Evolutionary conservation across 257 asterid species (phyloP).

Genomic region (Ocimum tenuiflorum): DNA sequence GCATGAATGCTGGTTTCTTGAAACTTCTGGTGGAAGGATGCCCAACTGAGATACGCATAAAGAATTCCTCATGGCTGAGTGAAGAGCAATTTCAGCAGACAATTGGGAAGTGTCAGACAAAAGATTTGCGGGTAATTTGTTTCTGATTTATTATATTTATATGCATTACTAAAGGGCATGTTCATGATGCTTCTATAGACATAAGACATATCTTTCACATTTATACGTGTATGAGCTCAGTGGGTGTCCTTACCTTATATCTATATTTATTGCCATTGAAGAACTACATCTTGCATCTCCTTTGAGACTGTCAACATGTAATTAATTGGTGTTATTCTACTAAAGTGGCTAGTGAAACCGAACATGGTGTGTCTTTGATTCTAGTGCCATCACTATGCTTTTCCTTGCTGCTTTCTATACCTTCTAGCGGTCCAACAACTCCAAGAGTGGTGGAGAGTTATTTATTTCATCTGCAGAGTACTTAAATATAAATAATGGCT

Average conservation of each 20-base stretch:
- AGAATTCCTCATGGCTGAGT: conserved; percentile 64
- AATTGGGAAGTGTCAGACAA: conserved; percentile 34
- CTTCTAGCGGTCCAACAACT: not conserved
- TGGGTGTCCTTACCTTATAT: conserved; percentile 1
- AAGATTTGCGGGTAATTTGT: conserved; percentile 46
- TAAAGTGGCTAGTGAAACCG: not conserved
- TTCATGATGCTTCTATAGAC: conserved; percentile 1
- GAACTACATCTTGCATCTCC: not conserved
- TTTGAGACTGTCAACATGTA: not conserved
- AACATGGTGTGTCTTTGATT: not conserved
- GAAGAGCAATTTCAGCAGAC: conserved; percentile 42
- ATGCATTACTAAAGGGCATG: not conserved
- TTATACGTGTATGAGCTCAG: not conserved
- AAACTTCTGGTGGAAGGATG: conserved; percentile 49
- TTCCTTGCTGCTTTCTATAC: not conserved
- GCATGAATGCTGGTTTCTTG: conserved; percentile 37
- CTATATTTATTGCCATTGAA: not conserved
- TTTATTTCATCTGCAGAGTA: not conserved
- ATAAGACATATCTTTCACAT: not conserved
- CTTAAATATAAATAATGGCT: not conserved
- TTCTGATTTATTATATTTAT: conserved; percentile 14
- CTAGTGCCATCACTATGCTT: not conserved
- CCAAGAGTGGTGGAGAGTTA: not conserved
- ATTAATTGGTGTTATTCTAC: not conserved
- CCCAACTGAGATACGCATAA: conserved; percentile 60